These are phyloP conservation scores for Xylaria venustula DNA, from an alignment of 495 filamentous ascomycete genomes.

Conservation along the genomic window DNA sequence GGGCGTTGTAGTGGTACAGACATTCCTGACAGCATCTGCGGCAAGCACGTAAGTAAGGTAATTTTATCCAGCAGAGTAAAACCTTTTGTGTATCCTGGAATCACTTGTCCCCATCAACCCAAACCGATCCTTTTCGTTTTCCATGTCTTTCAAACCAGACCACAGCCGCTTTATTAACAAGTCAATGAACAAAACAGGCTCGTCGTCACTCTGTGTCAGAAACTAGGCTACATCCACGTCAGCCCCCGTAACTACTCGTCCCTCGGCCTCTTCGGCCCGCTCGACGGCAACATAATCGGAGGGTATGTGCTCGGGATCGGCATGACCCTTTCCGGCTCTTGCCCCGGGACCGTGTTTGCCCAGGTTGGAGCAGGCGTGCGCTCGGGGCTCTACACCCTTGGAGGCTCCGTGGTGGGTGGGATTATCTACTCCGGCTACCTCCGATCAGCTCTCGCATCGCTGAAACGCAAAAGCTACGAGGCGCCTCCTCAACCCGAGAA, in stretches of 20 bases:
- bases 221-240: constrained; percentile 31
- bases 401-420: constrained; percentile 45
- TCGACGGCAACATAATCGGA: constrained; percentile 58
- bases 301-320: constrained; percentile 53
- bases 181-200: constrained; percentile 4
- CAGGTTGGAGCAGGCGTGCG: constrained; percentile 50
- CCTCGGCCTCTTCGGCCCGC: constrained; percentile 38
- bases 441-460: constrained; percentile 16
- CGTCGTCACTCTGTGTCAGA: constrained; percentile 33
- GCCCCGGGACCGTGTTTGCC: constrained; percentile 55
- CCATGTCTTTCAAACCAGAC: too few species aligned
- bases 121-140: too few species aligned
- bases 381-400: constrained; percentile 41
- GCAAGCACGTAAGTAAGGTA: constrained; percentile 49
- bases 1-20: constrained; percentile 42
- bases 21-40: constrained; percentile 54
- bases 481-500: constrained; percentile 8
- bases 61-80: too few species aligned
- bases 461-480: constrained; percentile 1
- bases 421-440: constrained; percentile 37
- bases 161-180: background rate
- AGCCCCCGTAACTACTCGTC: constrained; percentile 34
- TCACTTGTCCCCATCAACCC: too few species aligned
- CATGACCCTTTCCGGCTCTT: constrained; percentile 56
- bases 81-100: too few species aligned